Conservation (phyloP, 495 filamentous ascomycete species). For the Annulohypoxylon nitens region DNA sequence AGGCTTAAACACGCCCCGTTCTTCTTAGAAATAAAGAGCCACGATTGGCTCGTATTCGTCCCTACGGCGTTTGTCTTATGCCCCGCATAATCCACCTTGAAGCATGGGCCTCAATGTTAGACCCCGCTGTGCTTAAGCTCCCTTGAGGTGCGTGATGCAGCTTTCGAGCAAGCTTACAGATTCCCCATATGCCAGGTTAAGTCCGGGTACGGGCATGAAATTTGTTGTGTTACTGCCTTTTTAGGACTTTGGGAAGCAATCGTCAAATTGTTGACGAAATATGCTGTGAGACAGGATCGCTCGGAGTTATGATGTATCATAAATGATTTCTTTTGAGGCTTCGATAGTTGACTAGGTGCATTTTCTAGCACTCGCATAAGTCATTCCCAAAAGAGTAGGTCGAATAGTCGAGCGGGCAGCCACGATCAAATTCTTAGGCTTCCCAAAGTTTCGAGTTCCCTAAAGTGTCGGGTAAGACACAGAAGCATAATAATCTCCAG, state of each 20-base stretch:
- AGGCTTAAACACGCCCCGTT: constrained; percentile 31
- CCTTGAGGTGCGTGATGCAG: constrained; percentile 28
- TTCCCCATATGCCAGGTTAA: background rate
- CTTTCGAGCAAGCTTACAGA: constrained; percentile 5
- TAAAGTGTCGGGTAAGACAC: background rate
- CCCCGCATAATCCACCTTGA: constrained; percentile 5
- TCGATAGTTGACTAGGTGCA: background rate
- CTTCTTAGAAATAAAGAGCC: background rate
- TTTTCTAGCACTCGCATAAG: background rate
- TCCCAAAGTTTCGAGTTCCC: too few relatives aligned
- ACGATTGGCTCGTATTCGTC: constrained; percentile 13
- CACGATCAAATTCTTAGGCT: background rate
- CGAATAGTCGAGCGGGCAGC: background rate
- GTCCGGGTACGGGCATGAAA: background rate
- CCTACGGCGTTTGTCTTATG: background rate
- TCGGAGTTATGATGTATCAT: background rate
- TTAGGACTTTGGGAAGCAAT: background rate
- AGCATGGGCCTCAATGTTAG: background rate
- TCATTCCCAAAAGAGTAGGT: constrained; percentile 1
- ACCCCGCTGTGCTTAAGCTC: constrained; percentile 18
- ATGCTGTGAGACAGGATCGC: background rate
- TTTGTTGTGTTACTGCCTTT: background rate
- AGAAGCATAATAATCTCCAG: background rate
- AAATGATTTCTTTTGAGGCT: background rate
- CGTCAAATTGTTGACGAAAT: background rate